A percentile compares a stretch with the other conserved stretches of the same genome.
Evolutionary conservation across 805 yeast genomes (phyloP).

Genomic region (Nakazawaea ishiwadae): DNA sequence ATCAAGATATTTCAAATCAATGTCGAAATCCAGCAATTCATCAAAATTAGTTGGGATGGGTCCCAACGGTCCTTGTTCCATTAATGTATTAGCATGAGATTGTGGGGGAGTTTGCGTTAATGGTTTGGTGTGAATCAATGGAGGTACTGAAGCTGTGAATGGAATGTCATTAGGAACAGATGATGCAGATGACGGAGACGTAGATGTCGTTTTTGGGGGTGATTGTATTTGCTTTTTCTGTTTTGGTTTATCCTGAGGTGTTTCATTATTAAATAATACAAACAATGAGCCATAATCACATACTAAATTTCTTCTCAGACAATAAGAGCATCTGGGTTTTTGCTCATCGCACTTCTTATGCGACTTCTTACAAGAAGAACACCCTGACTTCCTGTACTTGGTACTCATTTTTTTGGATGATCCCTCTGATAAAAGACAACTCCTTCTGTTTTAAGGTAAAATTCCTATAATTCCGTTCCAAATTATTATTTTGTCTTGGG

Average conservation of each 20-base stretch:
- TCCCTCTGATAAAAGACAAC: too few relatives aligned
- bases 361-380: conserved; percentile 7
- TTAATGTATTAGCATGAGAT: too few relatives aligned
- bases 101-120: not conserved
- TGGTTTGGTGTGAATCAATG: too few relatives aligned
- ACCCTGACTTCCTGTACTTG: conserved; percentile 10
- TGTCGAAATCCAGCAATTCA: conserved; percentile 1
- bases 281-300: conserved; percentile 10
- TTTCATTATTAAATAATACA: conserved; percentile 1
- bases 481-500: not conserved
- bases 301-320: conserved; percentile 4
- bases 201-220: not conserved
- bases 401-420: not conserved
- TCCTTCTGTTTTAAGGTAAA: conserved; percentile 5
- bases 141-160: too few relatives aligned
- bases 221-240: not conserved
- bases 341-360: conserved; percentile 12
- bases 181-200: not conserved
- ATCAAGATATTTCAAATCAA: conserved; percentile 10
- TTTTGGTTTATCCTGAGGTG: not conserved
- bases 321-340: conserved; percentile 9
- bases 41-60: not conserved
- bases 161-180: too few relatives aligned
- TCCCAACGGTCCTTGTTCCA: not conserved
- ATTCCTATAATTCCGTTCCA: too few relatives aligned